phyloP scores from a whole-genome alignment of 2,329 filamentous ascomycete species.

The Myriangium duriaei region DNA sequence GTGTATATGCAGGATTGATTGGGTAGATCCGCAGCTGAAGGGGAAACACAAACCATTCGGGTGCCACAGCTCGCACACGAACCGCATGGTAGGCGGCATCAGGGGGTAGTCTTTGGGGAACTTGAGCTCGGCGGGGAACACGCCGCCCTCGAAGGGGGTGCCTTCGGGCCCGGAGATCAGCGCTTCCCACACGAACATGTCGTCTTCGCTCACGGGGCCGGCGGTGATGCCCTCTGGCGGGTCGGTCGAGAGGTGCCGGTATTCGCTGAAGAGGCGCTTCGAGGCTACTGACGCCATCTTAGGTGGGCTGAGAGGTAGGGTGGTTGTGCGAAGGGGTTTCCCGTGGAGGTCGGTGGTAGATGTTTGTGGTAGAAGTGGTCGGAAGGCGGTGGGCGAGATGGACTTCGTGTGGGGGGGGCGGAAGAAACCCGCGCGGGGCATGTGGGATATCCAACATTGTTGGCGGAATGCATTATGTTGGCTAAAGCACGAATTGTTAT shows the following conservation, averaged over 20 bases:
- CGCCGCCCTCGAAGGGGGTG: conserved; percentile 88
- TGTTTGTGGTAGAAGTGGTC: too few species aligned
- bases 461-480: too few species aligned
- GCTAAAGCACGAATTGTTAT: too few species aligned
- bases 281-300: conserved; percentile 39
- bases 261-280: conserved; percentile 87
- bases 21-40: background rate
- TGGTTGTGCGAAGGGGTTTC: too few species aligned
- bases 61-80: conserved; percentile 88
- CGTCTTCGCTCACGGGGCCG: conserved; percentile 83
- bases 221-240: conserved; percentile 97
- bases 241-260: conserved; percentile 84
- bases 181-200: conserved; percentile 93
- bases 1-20: too few species aligned
- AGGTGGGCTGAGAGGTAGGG: background rate
- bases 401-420: too few species aligned
- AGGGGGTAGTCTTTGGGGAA: conserved; percentile 97
- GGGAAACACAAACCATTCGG: conserved; percentile 55
- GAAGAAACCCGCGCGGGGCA: too few species aligned
- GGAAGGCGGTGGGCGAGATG: too few species aligned
- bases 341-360: too few species aligned
- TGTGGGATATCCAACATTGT: too few species aligned
- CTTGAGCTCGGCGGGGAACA: conserved; percentile 88
- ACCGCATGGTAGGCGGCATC: conserved; percentile 90
- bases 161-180: conserved; percentile 90